Percentiles rank a stretch among this genome's conserved stretches.
These are phyloP conservation scores for Blastobotrys aristatus DNA, from an alignment of 1,139 yeast genomes.

Conservation along the genomic window DNA sequence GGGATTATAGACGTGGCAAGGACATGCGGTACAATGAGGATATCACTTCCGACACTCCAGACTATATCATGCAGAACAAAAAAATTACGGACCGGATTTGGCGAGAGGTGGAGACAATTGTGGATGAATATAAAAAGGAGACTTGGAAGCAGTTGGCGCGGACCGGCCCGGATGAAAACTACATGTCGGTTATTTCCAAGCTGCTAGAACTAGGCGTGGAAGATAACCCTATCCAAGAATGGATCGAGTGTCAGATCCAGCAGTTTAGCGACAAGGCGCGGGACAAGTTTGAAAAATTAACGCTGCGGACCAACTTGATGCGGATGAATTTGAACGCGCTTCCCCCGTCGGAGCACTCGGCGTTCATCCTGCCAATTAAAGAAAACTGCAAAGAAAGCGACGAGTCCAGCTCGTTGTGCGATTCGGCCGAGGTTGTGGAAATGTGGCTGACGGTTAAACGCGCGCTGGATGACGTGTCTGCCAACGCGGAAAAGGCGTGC, in stretches of 20 bases:
- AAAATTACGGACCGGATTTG: conserved; percentile 51
- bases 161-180: conserved; percentile 41
- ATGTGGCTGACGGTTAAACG: conserved; percentile 51
- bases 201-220: conserved; percentile 55
- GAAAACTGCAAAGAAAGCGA: conserved; percentile 4
- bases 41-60: conserved; percentile 30
- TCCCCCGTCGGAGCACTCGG: conserved; percentile 26
- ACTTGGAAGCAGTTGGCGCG: conserved; percentile 56
- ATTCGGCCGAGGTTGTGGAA: conserved; percentile 44
- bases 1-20: conserved; percentile 60
- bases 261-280: conserved; percentile 38
- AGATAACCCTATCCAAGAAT: conserved; percentile 61
- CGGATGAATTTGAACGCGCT: conserved; percentile 30
- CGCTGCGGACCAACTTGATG: conserved; percentile 31
- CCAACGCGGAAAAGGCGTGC: conserved; percentile 34
- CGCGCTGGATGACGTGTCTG: conserved; percentile 41
- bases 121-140: conserved; percentile 57
- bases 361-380: conserved; percentile 22
- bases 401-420: conserved; percentile 32
- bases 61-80: conserved; percentile 25
- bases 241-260: conserved; percentile 48
- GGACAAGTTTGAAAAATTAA: conserved; percentile 38
- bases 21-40: conserved; percentile 33
- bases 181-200: conserved; percentile 52
- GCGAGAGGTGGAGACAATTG: conserved; percentile 59